Conservation (phyloP, 345 rosid species). For the Cardamine occulta region DNA sequence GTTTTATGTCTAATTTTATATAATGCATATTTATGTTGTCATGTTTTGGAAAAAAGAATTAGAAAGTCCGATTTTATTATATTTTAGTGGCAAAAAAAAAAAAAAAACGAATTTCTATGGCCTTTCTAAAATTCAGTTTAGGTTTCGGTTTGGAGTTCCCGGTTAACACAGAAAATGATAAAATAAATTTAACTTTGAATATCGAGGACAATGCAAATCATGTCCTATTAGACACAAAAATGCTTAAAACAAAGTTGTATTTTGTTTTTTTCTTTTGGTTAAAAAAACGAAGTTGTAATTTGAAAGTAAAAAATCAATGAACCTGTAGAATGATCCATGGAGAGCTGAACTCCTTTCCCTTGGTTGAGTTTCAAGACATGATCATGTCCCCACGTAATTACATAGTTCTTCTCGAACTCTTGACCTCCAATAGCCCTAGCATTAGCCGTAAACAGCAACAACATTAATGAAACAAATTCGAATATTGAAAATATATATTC, state of each 20-base stretch:
- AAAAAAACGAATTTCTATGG: too few relatives aligned
- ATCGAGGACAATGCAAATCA: neutral
- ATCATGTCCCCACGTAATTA: constrained; percentile 26
- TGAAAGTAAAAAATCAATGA: neutral
- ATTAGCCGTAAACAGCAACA: neutral
- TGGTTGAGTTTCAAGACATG: constrained; percentile 25
- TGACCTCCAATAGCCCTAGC: neutral
- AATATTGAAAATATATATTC: neutral
- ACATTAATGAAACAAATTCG: constrained; percentile 10
- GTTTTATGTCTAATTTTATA: neutral
- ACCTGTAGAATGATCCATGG: neutral
- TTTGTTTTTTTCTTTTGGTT: too few relatives aligned
- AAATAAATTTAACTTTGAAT: neutral
- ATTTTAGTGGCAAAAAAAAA: too few relatives aligned
- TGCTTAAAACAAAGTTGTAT: neutral
- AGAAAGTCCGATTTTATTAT: too few relatives aligned
- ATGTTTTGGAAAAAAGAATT: neutral
- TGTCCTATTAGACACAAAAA: too few relatives aligned
- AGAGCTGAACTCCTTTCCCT: constrained; percentile 36
- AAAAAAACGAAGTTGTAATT: neutral
- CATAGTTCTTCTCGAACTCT: constrained; percentile 30
- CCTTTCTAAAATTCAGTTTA: too few relatives aligned
- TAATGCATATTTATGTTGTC: neutral
- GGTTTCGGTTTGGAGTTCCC: too few relatives aligned
- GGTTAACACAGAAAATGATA: too few relatives aligned